Conservation (phyloP, 2,329 filamentous ascomycete species). For the Alternaria conjuncta region DNA sequence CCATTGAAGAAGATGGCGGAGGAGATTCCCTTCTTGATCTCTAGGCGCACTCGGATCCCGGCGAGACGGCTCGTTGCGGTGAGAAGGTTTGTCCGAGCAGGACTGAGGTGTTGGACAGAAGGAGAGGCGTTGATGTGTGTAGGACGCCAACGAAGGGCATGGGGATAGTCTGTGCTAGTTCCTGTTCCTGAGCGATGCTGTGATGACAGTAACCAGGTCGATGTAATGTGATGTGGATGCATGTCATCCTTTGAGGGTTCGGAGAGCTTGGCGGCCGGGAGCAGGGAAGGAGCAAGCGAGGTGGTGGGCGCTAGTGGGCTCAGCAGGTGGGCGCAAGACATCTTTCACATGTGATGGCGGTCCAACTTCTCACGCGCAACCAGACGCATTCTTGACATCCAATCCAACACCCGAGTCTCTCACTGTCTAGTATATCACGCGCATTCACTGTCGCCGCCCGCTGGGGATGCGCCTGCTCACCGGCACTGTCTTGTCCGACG, state of each 20-base stretch:
- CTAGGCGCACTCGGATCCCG: neutral
- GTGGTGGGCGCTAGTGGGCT: constrained; percentile 5
- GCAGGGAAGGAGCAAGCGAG: constrained; percentile 10
- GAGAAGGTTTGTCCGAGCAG: neutral
- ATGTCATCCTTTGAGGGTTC: neutral
- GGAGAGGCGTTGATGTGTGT: too few relatives aligned
- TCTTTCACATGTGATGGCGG: constrained; percentile 8
- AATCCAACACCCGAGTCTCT: neutral
- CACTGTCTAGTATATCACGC: neutral
- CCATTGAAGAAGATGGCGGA: neutral
- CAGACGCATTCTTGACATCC: neutral
- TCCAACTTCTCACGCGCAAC: constrained; percentile 3
- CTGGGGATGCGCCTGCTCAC: constrained; percentile 21
- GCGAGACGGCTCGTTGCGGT: neutral
- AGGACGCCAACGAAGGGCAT: neutral
- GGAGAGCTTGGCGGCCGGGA: neutral
- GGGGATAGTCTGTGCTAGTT: neutral
- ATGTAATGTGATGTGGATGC: neutral
- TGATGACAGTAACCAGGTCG: neutral
- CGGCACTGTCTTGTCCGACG: constrained; percentile 10
- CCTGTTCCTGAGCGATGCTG: neutral
- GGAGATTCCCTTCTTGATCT: neutral
- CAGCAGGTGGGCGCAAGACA: neutral
- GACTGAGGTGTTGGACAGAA: neutral
- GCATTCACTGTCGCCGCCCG: constrained; percentile 7